Base-by-base conservation (phyloP, 2,329 filamentous ascomycete genomes). In the Penicillium sp. region DNA sequence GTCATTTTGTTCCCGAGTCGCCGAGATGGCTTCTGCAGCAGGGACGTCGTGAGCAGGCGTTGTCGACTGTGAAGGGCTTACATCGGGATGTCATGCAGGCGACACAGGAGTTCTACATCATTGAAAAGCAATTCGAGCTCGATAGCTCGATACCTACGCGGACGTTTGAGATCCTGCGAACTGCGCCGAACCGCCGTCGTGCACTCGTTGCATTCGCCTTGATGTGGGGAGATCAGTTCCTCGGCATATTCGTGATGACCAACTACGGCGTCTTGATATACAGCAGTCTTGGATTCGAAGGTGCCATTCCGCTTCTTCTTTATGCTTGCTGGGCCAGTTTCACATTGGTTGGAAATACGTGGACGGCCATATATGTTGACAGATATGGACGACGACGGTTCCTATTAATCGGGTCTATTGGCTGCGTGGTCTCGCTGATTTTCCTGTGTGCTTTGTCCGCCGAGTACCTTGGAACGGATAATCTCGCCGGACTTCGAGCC, bases 11-110 rank as follows among this genome's bases (percentile, higher is more conserved):
- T 9, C 73, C 71, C 1, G 73, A 69, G 48, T 76, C 73, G 11
- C 75, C 75, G 9, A 69, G 75, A 36, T 77, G 73, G 73, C 67
- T 76, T 9, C 56, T 79, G 16, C 68, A 73, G 11, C 69, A 77
- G 44, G 76, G 71, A 40, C 65, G 70, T 3, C 48, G 60, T n/a
- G 69, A 76, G 1, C 72, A 77, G 65, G 67, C 71, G 14, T 62
- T 67, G 28, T 64, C 64, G 4, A 68, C 77, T 9, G 62, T 80
- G 30, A 67, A 71, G 25, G 64, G 69, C 0, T 25, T 54, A 5
- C 51, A 54, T 20, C 63, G 77, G 25, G 66, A 76, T 10, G 55
- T 61, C 11, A 58, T 1, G 9, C 11, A 67, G 11, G 73, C 72
- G 18, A 58, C 67, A 10, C 69, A 71, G 25, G 71, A 72, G 36